Evolutionary conservation across 1,284 basidiomycete genomes (phyloP), one percentile per base, ranked within the genome.

Genomic region (Trichosporon ovoides): DNA sequence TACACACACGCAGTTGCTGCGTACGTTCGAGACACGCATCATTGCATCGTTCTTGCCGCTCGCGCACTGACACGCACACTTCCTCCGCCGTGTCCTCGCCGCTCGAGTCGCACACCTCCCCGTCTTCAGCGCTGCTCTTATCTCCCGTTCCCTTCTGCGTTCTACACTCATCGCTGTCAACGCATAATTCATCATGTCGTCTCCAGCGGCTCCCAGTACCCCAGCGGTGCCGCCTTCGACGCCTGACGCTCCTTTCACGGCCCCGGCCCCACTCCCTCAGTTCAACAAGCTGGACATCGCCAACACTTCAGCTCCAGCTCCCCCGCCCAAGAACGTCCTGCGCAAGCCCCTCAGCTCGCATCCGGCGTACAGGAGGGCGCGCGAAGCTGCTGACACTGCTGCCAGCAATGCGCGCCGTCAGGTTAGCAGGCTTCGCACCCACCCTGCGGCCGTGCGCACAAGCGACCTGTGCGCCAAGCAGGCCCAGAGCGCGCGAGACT

Each of bases 401-500:
- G 34, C 34, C 33, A 51, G 37, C 22, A 53, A 18, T 31, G 13
- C 16, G 4, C 24, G 11, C 14, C 16, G 58, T 53, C 7, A 48
- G 12, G 43, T 48, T 4, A 16, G 43, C 24, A 48, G 28, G 24
- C 43, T 48, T 31, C 24, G 43, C 43, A 48, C 16, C 18, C 62
- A 63, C 56, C 62, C 62, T n/a, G 31, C 22, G 31, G 48, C 56
- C 11, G 38, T 48, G 20, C 53, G 56, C 16, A 54, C 55, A 18
- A 16, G 35, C 18, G 19, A 19, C 16, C 19, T 52, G 3, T 56
- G 52, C 14, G 19, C 43, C 38, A 59, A 58, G 33, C 66, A 73
- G 51, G 60, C 67, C 14, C 57, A 58, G 16, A 61, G 57, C 4
- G 57, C 69, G 35, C 63, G 73, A 35, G 64, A 68, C 28, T 28